Conservation (phyloP, 805 yeast genomes). For the Myxozyma neotropica region DNA sequence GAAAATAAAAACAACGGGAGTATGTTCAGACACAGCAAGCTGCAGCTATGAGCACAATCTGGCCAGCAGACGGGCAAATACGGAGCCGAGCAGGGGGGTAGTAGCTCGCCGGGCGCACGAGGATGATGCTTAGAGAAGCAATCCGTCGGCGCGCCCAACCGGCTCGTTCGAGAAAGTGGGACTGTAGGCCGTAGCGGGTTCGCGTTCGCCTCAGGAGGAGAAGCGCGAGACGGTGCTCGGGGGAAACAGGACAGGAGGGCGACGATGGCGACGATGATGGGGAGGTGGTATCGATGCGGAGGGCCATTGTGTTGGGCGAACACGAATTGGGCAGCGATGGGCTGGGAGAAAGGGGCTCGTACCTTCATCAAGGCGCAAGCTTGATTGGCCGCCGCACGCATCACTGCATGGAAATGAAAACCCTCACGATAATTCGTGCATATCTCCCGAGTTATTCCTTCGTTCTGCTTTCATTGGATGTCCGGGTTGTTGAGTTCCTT, state of each 20-base stretch:
- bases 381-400: constrained; percentile 20
- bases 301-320: background rate
- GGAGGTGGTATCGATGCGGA: no score
- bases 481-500: background rate
- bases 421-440: background rate
- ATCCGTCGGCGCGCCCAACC: constrained; percentile 27
- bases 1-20: background rate
- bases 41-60: background rate
- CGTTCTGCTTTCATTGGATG: background rate
- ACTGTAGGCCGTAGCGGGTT: background rate
- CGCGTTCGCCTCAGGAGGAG: constrained; percentile 1
- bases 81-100: background rate
- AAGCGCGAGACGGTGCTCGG: background rate
- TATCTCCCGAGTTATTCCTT: background rate
- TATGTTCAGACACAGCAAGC: background rate
- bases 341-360: background rate
- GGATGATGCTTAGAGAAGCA: constrained; percentile 4
- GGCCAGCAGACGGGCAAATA: background rate
- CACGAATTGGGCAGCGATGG: no score
- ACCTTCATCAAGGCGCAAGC: background rate
- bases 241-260: background rate
- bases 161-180: background rate
- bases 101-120: constrained; percentile 25
- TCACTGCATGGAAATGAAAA: background rate
- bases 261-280: background rate